Percentiles rank a stretch among this genome's conserved stretches.
phyloP scores from a whole-genome alignment of 352 stramenopile genomes.

The Phytophthora melonis region DNA sequence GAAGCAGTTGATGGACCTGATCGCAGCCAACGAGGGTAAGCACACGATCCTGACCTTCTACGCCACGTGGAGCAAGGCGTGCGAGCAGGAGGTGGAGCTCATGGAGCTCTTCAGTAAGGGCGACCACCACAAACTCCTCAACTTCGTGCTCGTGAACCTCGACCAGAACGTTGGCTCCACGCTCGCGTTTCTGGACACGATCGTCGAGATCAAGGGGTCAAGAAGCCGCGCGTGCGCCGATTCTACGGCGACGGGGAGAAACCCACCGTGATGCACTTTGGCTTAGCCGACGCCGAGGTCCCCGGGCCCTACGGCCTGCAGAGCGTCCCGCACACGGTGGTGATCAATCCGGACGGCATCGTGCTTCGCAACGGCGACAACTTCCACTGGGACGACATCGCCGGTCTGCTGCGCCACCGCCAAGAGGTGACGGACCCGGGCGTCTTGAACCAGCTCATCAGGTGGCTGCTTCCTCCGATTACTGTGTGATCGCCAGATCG shows the following conservation, averaged over 20 bases:
- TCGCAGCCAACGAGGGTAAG: conserved; percentile 38
- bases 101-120: conserved; percentile 70
- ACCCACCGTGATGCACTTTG: conserved; percentile 66
- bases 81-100: conserved; percentile 56
- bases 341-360: conserved; percentile 57
- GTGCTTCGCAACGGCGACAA: conserved; percentile 64
- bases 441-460: conserved; percentile 26
- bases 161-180: conserved; percentile 67
- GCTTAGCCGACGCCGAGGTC: conserved; percentile 45
- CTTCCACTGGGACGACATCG: conserved; percentile 73
- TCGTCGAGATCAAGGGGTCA: conserved; percentile 40
- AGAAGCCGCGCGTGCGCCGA: conserved; percentile 57
- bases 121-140: conserved; percentile 51
- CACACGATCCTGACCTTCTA: conserved; percentile 69
- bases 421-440: conserved; percentile 36
- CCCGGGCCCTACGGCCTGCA: conserved; percentile 63
- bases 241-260: conserved; percentile 53
- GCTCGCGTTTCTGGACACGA: conserved; percentile 56
- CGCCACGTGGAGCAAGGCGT: conserved; percentile 71
- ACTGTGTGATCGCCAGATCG: conserved; percentile 14
- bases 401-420: conserved; percentile 52
- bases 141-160: conserved; percentile 73
- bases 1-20: conserved; percentile 45
- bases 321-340: conserved; percentile 57
- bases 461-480: conserved; percentile 41